Evolutionary conservation across 192 early-diverging fungal species (phyloP), one percentile per base, ranked within the genome.

Genomic region (Backusella sp.): DNA sequence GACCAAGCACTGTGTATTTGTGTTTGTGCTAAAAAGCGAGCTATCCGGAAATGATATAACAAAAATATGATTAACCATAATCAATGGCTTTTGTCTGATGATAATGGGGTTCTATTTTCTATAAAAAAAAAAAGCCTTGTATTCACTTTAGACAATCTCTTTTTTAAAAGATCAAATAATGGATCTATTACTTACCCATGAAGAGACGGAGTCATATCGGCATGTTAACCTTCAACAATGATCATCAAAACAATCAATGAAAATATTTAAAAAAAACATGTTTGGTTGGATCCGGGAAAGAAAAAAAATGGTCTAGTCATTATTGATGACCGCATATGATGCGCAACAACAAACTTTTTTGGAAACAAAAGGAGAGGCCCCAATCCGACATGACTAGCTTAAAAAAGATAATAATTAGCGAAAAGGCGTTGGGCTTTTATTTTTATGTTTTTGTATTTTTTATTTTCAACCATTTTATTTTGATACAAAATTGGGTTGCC

Each of bases 251-350:
- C 53, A 56, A 56, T 23, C 53, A 56, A 4, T 56, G 21, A 56
- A 23, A 56, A 23, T 5, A 23, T 19, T 21, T 23, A 56, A 56
- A 21, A 53, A 8, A 56, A 56, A 7, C 21, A 56, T n/a, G 19
- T 56, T 56, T 56, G 52, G 52, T 56, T 56, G 52, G 52, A 56
- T 56, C 52, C 52, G 52, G 53, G 53, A 56, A 11, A 56, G 21
- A 39, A 39, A 39, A 39, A 39, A 39, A 12, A 39, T 39, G 37
- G 42, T 17, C 42, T 44, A 17, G 42, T 44, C 15, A 44, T 44
- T 17, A 44, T 44, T 15, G 53, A 21, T 56, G 53, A 8, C 19
- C n/a, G n/a, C 19, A 56, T 56, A 56, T 56, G 53, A 56, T 56
- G 53, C n/a, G 23, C 6, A 23, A 23, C 19, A 23, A 23, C 6